Evolutionary conservation across 129 eudicot species (phyloP), one percentile per base, ranked within the genome.

Genomic region (Arctium lappa): DNA sequence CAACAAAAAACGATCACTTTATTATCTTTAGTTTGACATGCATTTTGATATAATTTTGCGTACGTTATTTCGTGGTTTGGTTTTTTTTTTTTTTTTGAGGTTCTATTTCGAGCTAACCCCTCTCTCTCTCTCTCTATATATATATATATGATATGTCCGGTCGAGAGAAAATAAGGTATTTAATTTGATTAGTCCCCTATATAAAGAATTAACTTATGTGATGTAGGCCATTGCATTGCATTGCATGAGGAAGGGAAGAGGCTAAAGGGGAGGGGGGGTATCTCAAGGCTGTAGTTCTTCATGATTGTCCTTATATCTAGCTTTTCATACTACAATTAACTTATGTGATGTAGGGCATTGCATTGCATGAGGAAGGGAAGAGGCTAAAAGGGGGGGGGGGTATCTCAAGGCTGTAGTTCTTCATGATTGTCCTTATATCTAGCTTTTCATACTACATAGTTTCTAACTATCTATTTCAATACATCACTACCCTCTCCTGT

Each of bases 401-500:
- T 3, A 69, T 91, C 9, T 85, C 97, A 27, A 85, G 93, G 85
- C 85, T 89, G 60, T 97, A 95, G 38, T 95, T 95, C 88, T 95
- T 95, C 89, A 56, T 91, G 31, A 77, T 91, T 5, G 94, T 92
- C 56, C 85, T 92, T 8, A 73, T 87, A 30, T 83, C 91, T 11
- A 92, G 97, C 92, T 92, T 92, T 82, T 79, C 94, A 4, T 95
- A 94, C 81, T 92, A 91, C 74, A 84, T 91, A 22, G 84, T 95
- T 77, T 97, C 98, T 2, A 89, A 90, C 75, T 95, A 91, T 66
- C 88, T 91, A 18, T 95, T 95, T 72, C 91, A 91, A 70, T 91
- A 97, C 46, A 89, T 92, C 71, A 89, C 91, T 5, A 88, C 97
- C 65, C 77, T 95, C 62, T 92, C 98, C 9, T 74, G 91, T 5